phyloP scores from a whole-genome alignment of 345 rosid species.

The Aquilaria yunnanensis region DNA sequence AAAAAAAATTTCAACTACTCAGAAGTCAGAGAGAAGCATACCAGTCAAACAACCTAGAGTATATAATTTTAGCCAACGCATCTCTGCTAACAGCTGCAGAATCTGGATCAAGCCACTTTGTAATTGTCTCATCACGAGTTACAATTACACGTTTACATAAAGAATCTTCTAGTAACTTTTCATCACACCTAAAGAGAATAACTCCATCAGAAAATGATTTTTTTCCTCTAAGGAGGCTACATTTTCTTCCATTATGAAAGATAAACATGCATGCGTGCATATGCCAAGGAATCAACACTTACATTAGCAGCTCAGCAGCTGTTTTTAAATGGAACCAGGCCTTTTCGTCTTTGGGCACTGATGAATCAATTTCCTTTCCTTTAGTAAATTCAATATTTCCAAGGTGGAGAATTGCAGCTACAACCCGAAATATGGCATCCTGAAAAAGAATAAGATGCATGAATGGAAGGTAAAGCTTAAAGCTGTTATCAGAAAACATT shows the following conservation, averaged over 20 bases:
- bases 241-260: too few species aligned
- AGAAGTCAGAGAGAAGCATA: constrained; percentile 30
- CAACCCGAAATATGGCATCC: constrained; percentile 90
- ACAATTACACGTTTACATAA: constrained; percentile 94
- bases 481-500: constrained; percentile 7
- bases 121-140: constrained; percentile 97
- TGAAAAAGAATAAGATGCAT: constrained; percentile 20
- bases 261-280: constrained; percentile 3
- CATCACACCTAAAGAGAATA: constrained; percentile 69
- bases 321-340: constrained; percentile 84
- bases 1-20: constrained; percentile 5
- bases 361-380: constrained; percentile 90
- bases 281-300: constrained; percentile 13
- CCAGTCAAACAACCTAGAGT: constrained; percentile 97
- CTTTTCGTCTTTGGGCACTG: constrained; percentile 84
- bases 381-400: constrained; percentile 92
- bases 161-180: constrained; percentile 86
- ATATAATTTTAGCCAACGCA: constrained; percentile 92
- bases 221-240: too few species aligned
- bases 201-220: too few species aligned
- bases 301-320: constrained; percentile 88
- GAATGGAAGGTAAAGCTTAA: neutral
- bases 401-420: constrained; percentile 91
- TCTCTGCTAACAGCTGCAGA: constrained; percentile 86
- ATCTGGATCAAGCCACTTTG: constrained; percentile 93